Base-by-base conservation (phyloP, 202 grass and related monocot species). In the Musa balbisiana region DNA sequence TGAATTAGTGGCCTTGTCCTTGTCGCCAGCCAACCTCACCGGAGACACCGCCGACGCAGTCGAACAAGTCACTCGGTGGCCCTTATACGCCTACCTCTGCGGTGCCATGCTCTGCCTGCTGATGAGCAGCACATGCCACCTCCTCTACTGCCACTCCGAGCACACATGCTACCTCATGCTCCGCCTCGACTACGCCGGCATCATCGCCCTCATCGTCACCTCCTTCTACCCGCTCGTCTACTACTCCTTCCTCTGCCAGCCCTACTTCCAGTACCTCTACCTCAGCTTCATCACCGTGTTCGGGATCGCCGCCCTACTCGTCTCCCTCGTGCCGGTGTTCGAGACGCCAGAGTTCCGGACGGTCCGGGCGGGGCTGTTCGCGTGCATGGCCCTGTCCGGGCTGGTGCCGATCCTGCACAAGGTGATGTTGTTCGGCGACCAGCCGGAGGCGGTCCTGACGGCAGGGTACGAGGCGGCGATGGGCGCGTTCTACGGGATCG, bases 91-190 rank as follows among this genome's bases (percentile, higher is more conserved):
- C 20, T 98, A 89, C 80, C 79, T 94, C 17, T 69, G 49, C 76
- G 90, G 94, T 20, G 87, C 88, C 12, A 98, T 98, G 91, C 64
- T 82, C 60, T 98, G 94, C 88, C 88, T 98, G 9, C 86, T 98
- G 20, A 83, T 77, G 29, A 98, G 94, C 87, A 94, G 81, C 79
- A 67, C 62, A 8, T 98, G 94, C 85, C 94, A 98, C 74, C 94
- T 98, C 1, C 53, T 98, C 13, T 70, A 82, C 1, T 98, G 91
- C 79, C 94, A 94, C 85, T 98, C 91, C 11, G 83, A 91, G 79
- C 81, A 78, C 71, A 72, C 73, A 17, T 81, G 83, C 25, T 89
- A 86, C 74, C 23, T 98, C 49, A 89, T 86, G 51, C 91, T 98
- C 1, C 85, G 91, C 9, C 88, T 98, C 0, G 94, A 98, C 87